Base-by-base conservation (phyloP, 768 basidiomycete species). In the Leccinum subgranulosum region DNA sequence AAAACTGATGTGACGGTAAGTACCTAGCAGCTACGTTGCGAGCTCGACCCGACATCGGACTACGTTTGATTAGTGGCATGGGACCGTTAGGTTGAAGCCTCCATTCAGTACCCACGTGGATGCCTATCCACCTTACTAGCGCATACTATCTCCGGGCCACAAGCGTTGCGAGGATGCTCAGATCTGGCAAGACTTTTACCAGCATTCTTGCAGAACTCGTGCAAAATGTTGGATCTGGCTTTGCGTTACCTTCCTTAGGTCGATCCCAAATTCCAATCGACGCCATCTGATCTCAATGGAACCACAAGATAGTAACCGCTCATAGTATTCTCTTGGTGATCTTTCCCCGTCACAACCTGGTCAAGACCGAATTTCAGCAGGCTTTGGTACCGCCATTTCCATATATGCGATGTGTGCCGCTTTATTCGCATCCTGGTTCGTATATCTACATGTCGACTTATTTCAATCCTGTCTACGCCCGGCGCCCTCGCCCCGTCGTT, bases 391-490 rank as follows among this genome's bases (percentile, higher is more conserved):
- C 83, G 0, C 79, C 83, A 25, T 87, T 84, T 0, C 65, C 79
- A 7, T 86, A 83, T 62, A 82, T 85, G 0, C 79, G 83, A 3
- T 80, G 82, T n/a, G 64, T 83, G 29, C 86, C 86, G 4, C 66
- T 87, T 6, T 69, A 81, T 62, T 66, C 69, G 0, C 84, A 86
- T 63, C 85, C 86, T 3, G 77, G 82, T 31, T 65, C 59, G 4
- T 25, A 4, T 25, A 23, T 23, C 23, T 3, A 23, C 3, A 0
- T 29, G 28, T 29, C 28, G 10, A 29, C 28, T 10, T 29, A 29
- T 29, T 29, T 10, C 28, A 29, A 10, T 29, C 28, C 28, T 29
- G 28, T 29, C 28, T 29, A 9, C 10, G 28, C 28, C 28, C 28
- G 9, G 28, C 28, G 28, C 29, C 29, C 29, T 10, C 29, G 29